Conservation (phyloP, 345 rosid genomes). For the Eucalyptus polyanthemos region DNA sequence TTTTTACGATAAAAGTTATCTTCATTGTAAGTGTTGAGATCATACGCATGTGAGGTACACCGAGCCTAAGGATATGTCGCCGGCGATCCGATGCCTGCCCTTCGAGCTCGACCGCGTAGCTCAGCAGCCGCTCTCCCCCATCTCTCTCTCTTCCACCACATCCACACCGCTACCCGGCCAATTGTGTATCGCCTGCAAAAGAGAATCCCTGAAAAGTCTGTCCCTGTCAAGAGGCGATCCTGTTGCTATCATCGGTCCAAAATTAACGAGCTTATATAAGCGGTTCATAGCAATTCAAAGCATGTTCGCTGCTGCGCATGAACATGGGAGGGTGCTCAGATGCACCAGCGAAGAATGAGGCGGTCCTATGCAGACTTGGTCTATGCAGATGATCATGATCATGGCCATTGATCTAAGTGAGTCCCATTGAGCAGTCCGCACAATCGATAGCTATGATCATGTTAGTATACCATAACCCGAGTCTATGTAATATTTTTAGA, state of each 20-base stretch:
- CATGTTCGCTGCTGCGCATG: background rate
- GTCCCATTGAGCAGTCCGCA: background rate
- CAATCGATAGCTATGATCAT: background rate
- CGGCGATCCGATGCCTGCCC: background rate
- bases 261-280: background rate
- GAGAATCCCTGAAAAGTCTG: background rate
- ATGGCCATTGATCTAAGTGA: background rate
- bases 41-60: background rate
- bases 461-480: background rate
- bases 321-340: background rate
- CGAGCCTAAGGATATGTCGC: background rate
- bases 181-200: background rate
- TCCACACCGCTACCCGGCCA: background rate
- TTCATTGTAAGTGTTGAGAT: background rate
- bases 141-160: background rate
- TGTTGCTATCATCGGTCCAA: background rate
- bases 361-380: background rate
- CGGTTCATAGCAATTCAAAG: background rate
- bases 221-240: background rate
- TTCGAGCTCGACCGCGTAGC: background rate
- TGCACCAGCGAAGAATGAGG: background rate
- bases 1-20: background rate
- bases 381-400: background rate
- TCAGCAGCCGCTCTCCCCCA: background rate
- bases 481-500: no score